Conservation (phyloP, 2,329 filamentous ascomycete genomes). For the Cercospora sp. region DNA sequence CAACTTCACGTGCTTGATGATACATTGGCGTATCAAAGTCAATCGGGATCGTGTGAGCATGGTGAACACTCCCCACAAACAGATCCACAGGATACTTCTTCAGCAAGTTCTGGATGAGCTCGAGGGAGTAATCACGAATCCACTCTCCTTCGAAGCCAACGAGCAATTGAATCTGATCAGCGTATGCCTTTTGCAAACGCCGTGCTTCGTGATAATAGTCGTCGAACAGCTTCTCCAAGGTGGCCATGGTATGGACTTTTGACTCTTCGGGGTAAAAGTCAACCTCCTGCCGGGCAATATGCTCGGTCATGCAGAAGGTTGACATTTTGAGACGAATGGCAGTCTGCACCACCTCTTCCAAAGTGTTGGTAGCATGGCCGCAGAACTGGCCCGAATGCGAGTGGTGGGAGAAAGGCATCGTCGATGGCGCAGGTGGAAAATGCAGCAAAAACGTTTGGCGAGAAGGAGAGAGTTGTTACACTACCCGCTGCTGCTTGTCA, state of each 20-base stretch:
- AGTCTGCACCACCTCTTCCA: conserved; percentile 79
- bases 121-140: conserved; percentile 70
- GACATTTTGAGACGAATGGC: conserved; percentile 78
- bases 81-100: conserved; percentile 71
- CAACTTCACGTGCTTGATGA: conserved; percentile 57
- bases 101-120: conserved; percentile 61
- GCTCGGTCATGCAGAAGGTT: conserved; percentile 86
- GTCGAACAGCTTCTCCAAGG: conserved; percentile 59
- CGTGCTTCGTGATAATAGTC: conserved; percentile 75
- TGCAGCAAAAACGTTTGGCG: neutral
- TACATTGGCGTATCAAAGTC: conserved; percentile 78
- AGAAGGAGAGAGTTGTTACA: conserved; percentile 4
- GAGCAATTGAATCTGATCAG: conserved; percentile 69
- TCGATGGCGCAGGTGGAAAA: neutral
- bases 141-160: conserved; percentile 94
- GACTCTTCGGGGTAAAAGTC: conserved; percentile 91
- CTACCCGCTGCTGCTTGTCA: neutral
- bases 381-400: conserved; percentile 98
- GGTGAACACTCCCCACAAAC: conserved; percentile 91
- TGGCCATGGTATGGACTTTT: conserved; percentile 43
- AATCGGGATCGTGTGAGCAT: conserved; percentile 82
- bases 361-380: conserved; percentile 78
- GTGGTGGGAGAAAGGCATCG: conserved; percentile 96
- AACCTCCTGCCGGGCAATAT: conserved; percentile 78
- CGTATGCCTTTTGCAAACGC: conserved; percentile 70